These are phyloP conservation scores for Evernia prunastri DNA, from an alignment of 495 filamentous ascomycete species.

Conservation along the genomic window DNA sequence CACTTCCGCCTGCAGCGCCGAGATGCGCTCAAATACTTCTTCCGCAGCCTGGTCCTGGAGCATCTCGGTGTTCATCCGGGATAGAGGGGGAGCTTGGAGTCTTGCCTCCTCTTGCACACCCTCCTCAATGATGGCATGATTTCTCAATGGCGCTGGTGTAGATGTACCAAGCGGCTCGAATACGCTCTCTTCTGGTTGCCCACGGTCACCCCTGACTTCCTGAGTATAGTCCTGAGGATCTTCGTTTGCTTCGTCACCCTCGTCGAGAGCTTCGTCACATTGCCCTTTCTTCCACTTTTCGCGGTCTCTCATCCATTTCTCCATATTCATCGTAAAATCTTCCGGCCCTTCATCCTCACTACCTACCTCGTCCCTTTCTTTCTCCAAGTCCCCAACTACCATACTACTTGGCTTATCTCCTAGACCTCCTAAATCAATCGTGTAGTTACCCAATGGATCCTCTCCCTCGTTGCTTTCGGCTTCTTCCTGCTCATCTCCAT, in stretches of 20 bases:
- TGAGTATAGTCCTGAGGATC: constrained; percentile 14
- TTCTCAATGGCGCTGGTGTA: constrained; percentile 18
- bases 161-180: constrained; percentile 22
- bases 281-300: constrained; percentile 28
- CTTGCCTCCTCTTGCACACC: constrained; percentile 9
- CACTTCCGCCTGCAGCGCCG: constrained; percentile 25
- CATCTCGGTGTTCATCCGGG: constrained; percentile 19
- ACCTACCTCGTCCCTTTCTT: constrained; percentile 30
- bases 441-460: constrained; percentile 37
- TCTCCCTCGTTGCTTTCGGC: neutral
- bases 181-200: constrained; percentile 18
- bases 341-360: constrained; percentile 48
- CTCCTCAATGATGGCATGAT: constrained; percentile 9
- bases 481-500: neutral
- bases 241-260: constrained; percentile 15
- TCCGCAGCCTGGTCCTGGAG: constrained; percentile 19
- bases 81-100: constrained; percentile 16
- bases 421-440: constrained; percentile 42
- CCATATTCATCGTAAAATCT: constrained; percentile 48
- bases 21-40: constrained; percentile 25
- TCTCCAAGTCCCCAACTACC: constrained; percentile 30
- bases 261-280: constrained; percentile 20
- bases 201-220: neutral
- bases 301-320: constrained; percentile 43
- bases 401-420: constrained; percentile 34